phyloP scores from a whole-genome alignment of 1,284 basidiomycete genomes.

The Apiotrichum domesticum region DNA sequence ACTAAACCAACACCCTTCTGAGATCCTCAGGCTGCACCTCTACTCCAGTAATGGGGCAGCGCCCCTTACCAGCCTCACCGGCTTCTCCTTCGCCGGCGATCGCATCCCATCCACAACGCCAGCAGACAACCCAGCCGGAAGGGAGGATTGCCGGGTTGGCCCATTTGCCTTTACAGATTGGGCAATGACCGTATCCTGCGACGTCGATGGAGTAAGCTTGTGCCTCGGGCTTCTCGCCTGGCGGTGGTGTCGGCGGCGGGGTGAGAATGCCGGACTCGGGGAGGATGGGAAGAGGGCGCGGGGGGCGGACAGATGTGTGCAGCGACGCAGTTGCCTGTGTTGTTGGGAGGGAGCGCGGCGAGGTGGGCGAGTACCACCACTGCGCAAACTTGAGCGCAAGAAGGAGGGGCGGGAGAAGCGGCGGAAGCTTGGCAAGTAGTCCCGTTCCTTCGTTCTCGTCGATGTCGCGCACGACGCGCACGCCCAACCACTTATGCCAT shows the following conservation, averaged over 20 bases:
- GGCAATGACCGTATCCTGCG: constrained; percentile 70
- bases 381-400: constrained; percentile 97
- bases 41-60: constrained; percentile 81
- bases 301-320: constrained; percentile 65
- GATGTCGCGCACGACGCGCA: constrained; percentile 52
- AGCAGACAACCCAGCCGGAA: constrained; percentile 93
- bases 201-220: constrained; percentile 19
- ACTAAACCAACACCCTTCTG: constrained; percentile 70
- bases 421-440: constrained; percentile 23
- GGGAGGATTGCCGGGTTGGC: constrained; percentile 86
- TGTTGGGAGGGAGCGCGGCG: constrained; percentile 69
- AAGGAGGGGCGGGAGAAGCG: constrained; percentile 74
- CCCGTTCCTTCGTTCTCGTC: constrained; percentile 13
- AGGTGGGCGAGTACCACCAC: constrained; percentile 98
- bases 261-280: constrained; percentile 25
- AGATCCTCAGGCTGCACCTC: constrained; percentile 70
- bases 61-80: constrained; percentile 46
- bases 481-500: constrained; percentile 77
- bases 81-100: constrained; percentile 56
- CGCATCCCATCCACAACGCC: constrained; percentile 81
- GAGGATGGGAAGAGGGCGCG: constrained; percentile 56
- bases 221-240: constrained; percentile 50
- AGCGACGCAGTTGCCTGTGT: constrained; percentile 58
- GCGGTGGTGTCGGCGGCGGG: constrained; percentile 23
- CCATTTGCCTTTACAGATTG: constrained; percentile 67